These are phyloP conservation scores for Orychophragmus violaceus DNA, from an alignment of 345 rosid genomes.

Conservation along the genomic window DNA sequence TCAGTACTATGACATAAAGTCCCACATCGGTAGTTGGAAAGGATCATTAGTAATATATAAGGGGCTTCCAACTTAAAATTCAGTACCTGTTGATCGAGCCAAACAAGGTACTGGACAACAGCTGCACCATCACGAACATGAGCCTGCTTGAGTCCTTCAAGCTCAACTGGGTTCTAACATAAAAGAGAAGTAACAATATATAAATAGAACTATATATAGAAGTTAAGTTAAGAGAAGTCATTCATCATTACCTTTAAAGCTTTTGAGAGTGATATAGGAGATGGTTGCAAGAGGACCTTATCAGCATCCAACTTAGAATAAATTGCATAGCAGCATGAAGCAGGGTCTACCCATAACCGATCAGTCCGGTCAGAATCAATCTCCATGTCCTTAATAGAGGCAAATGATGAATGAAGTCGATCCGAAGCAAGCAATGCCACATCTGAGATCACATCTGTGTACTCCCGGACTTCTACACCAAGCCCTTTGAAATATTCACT, in stretches of 20 bases:
- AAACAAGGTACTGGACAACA: slow-evolving; percentile 87
- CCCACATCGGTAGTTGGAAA: too few relatives aligned
- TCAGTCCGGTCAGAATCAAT: slow-evolving; percentile 32
- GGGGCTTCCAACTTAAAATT: too few relatives aligned
- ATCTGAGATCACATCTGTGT: slow-evolving; percentile 61
- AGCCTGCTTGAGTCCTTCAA: slow-evolving; percentile 78
- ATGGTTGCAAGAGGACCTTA: slow-evolving; percentile 64
- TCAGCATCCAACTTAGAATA: slow-evolving; percentile 67
- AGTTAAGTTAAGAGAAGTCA: background rate
- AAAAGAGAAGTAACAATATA: background rate
- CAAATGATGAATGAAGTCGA: slow-evolving; percentile 40
- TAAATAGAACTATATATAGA: background rate
- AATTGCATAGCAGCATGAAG: slow-evolving; percentile 83
- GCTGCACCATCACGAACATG: slow-evolving; percentile 98
- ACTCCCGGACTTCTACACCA: slow-evolving; percentile 68
- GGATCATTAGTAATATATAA: too few relatives aligned
- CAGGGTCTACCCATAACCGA: slow-evolving; percentile 74
- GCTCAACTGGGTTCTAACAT: slow-evolving; percentile 74
- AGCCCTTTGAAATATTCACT: slow-evolving; percentile 40
- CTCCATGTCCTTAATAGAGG: slow-evolving; percentile 20
- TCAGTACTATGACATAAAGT: too few relatives aligned
- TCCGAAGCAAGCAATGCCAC: slow-evolving; percentile 56
- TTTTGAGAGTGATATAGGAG: slow-evolving; percentile 90
- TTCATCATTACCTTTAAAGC: slow-evolving; percentile 70
- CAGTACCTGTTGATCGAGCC: slow-evolving; percentile 83